phyloP scores from a whole-genome alignment of 2,329 filamentous ascomycete species.

The Sordariomycetes sp. region DNA sequence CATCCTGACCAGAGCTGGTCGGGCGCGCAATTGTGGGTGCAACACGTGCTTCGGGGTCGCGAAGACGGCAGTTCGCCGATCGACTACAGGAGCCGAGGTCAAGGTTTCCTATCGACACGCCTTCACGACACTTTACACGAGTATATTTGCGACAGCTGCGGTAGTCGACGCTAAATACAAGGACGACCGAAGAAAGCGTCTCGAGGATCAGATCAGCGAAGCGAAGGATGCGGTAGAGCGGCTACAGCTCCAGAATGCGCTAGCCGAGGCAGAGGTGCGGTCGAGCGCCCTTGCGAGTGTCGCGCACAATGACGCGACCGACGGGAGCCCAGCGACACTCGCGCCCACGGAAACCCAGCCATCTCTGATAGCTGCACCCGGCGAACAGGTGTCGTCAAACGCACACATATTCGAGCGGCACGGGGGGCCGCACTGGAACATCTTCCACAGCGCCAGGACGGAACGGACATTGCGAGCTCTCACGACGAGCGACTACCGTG shows the following conservation, averaged over 20 bases:
- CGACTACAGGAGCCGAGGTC: slow-evolving; percentile 34
- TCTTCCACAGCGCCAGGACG: not conserved
- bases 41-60: slow-evolving; percentile 44
- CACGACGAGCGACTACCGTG: not conserved
- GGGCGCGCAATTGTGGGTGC: slow-evolving; percentile 54
- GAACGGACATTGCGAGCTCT: not conserved
- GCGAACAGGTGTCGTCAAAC: not conserved
- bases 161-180: slow-evolving; percentile 52
- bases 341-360: not conserved
- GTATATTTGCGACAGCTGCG: slow-evolving; percentile 54
- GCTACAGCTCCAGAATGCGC: slow-evolving; percentile 7
- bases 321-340: not conserved
- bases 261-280: not conserved
- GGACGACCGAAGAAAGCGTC: slow-evolving; percentile 43
- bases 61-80: slow-evolving; percentile 27
- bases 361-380: not conserved
- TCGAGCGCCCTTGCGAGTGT: slow-evolving; percentile 3
- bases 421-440: not conserved
- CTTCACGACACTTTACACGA: slow-evolving; percentile 58
- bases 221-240: slow-evolving; percentile 8
- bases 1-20: slow-evolving; percentile 56
- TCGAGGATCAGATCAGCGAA: slow-evolving; percentile 40
- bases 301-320: not conserved
- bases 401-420: not conserved
- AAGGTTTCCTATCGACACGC: slow-evolving; percentile 40